A percentile compares a stretch with the other conserved stretches of the same genome.
phyloP scores from a whole-genome alignment of 140 eudicot species.

The Senecio squalidus region DNA sequence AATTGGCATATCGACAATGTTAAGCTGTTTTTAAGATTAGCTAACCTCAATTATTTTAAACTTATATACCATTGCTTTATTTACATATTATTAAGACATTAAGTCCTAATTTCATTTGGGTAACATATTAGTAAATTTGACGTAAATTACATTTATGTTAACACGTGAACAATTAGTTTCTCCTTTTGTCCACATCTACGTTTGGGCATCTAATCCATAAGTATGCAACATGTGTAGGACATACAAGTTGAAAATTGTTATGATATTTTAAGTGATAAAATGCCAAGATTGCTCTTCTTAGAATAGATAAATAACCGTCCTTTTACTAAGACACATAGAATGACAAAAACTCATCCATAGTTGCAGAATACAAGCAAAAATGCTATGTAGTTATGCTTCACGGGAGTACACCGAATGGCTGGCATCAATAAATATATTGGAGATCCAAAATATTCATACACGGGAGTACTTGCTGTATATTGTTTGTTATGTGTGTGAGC shows the following conservation, averaged over 20 bases:
- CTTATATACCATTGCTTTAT: no score
- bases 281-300: constrained; percentile 4
- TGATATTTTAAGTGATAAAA: neutral
- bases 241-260: neutral
- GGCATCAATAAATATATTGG: constrained; percentile 15
- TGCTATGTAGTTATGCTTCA: neutral
- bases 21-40: no score
- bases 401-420: constrained; percentile 28
- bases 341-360: neutral
- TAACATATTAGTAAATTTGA: no score
- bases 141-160: no score
- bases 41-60: no score
- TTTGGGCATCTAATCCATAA: neutral
- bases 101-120: no score
- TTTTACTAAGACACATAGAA: constrained; percentile 11
- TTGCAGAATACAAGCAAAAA: neutral
- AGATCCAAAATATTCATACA: constrained; percentile 7
- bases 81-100: no score
- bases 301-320: constrained; percentile 1
- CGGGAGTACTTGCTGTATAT: neutral
- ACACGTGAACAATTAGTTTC: no score
- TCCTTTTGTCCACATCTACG: no score
- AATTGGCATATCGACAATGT: no score
- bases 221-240: neutral
- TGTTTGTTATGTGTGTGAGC: neutral